Conservation (phyloP, 495 filamentous ascomycete genomes). For the Opeltia flavorubescens region DNA sequence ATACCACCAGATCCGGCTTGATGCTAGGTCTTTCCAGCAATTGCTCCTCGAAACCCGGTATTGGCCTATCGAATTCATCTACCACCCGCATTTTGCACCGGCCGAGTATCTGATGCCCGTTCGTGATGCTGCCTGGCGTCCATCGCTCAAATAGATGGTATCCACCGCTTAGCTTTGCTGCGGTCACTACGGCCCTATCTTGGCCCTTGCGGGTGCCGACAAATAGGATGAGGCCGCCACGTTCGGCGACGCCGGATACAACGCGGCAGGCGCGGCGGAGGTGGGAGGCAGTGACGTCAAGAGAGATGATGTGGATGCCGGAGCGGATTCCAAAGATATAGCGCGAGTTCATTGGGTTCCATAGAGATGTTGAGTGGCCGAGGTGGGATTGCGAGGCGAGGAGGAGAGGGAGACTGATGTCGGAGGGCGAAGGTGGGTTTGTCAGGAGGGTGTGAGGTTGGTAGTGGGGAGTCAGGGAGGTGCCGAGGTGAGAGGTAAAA, state of each 20-base stretch:
- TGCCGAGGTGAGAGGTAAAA: constrained; percentile 34
- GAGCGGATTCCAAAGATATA: constrained; percentile 91
- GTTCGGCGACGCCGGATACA: constrained; percentile 70
- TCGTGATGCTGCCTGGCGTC: constrained; percentile 86
- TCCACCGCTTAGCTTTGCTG: constrained; percentile 59
- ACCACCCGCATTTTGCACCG: constrained; percentile 52
- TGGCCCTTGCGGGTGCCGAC: constrained; percentile 77
- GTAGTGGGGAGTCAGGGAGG: constrained; percentile 42
- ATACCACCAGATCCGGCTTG: constrained; percentile 83
- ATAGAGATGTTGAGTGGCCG: constrained; percentile 80
- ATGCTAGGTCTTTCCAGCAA: constrained; percentile 46
- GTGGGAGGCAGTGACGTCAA: constrained; percentile 75
- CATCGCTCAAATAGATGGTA: constrained; percentile 91
- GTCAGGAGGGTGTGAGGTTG: constrained; percentile 49
- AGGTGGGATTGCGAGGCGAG: constrained; percentile 85
- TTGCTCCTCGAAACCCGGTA: constrained; percentile 50
- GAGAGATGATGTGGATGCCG: constrained; percentile 84
- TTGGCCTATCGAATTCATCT: constrained; percentile 50
- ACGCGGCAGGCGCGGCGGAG: constrained; percentile 80
- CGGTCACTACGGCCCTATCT: constrained; percentile 59
- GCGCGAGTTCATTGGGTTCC: constrained; percentile 88
- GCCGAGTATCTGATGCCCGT: constrained; percentile 73
- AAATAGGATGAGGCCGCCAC: constrained; percentile 78
- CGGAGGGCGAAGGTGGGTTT: constrained; percentile 58
- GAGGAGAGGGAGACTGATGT: constrained; percentile 82